Base-by-base conservation (phyloP, 345 rosid genomes). In the Viola odorata region DNA sequence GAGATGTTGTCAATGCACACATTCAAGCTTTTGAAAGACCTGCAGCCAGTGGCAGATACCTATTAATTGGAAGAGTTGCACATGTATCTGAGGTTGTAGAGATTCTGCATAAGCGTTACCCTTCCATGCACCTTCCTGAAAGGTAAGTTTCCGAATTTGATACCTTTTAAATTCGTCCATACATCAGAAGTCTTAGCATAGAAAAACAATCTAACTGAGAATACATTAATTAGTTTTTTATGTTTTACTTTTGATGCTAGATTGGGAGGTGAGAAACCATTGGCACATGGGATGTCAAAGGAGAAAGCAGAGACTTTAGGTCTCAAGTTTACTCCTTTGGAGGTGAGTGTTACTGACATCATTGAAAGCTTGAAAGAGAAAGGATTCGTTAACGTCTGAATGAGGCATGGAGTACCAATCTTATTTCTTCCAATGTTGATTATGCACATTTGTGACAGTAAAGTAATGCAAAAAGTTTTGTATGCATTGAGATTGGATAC, bases 321-420 rank as follows among this genome's bases (percentile, higher is more conserved):
- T 5, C 40, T 75, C 17, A 50, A 54, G 5, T 75, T 62, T 47
- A 75, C 41, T 56, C 65, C 75, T 23, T 16, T 75, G 23, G 78
- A 70, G 58, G 62, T 45, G 41, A 75, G 61, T 44, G 13, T 75
- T 3, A 44, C 12, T 53, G 75, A 75, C 41, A 56, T 72, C 3
- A 37, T 75, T 45, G 72, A 70, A 57, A 55, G 75, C 68, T 39
- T 75, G 57, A 62, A 57, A 61, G 69, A 69, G 40, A 75, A 57
- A 52, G 69, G 69, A 37, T 58, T 69, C 16, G 57, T 69, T 48
- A 53, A 7, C 17, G 36, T 50, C 7, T 69, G 70, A 67, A 36
- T n/a, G n/a, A n/a, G n/a, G n/a, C n/a, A n/a, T n/a, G n/a, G n/a
- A n/a, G n/a, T n/a, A n/a, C n/a, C n/a, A n/a, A n/a, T n/a, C n/a